These are phyloP conservation scores for Evansstolkia leycettana DNA, from an alignment of 495 filamentous ascomycete species.

Conservation along the genomic window DNA sequence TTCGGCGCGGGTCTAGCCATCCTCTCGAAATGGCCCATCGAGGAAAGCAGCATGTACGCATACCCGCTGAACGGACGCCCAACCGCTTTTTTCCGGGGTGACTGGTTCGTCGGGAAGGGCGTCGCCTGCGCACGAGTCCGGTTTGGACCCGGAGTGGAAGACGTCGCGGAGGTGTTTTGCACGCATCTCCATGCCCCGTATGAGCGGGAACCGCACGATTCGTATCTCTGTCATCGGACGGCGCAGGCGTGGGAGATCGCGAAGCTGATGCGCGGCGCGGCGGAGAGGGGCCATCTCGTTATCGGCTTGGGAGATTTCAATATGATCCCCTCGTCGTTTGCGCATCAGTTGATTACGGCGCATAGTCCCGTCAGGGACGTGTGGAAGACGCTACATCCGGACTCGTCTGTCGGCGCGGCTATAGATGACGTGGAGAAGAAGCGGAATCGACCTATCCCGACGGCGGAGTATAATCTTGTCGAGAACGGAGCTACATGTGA, in stretches of 20 bases:
- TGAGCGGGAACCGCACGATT: slow-evolving; percentile 65
- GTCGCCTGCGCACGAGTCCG: slow-evolving; percentile 76
- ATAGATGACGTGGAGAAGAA: slow-evolving; percentile 47
- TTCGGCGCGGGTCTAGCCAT: slow-evolving; percentile 88
- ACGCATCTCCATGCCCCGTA: slow-evolving; percentile 93
- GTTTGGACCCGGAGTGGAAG: slow-evolving; percentile 50
- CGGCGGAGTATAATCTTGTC: slow-evolving; percentile 59
- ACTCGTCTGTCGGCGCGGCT: slow-evolving; percentile 63
- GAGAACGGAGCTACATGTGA: slow-evolving; percentile 86
- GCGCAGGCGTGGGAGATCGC: slow-evolving; percentile 97
- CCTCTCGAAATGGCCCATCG: slow-evolving; percentile 92
- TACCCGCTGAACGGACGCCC: slow-evolving; percentile 94
- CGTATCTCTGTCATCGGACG: slow-evolving; percentile 78
- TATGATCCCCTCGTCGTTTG: slow-evolving; percentile 77
- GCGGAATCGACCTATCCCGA: slow-evolving; percentile 41
- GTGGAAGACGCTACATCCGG: slow-evolving; percentile 71
- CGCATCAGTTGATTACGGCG: slow-evolving; percentile 71
- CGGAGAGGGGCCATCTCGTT: slow-evolving; percentile 73
- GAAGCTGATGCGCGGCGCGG: slow-evolving; percentile 76
- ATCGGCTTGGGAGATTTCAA: slow-evolving; percentile 90
- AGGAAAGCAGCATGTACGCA: slow-evolving; percentile 70
- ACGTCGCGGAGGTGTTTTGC: slow-evolving; percentile 83
- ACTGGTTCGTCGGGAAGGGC: slow-evolving; percentile 89
- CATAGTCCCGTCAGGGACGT: slow-evolving; percentile 69
- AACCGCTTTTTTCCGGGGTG: slow-evolving; percentile 83